Evolutionary conservation across 179 eudicot genomes (phyloP), one percentile per base, ranked within the genome.

Genomic region (Silene noctiflora): DNA sequence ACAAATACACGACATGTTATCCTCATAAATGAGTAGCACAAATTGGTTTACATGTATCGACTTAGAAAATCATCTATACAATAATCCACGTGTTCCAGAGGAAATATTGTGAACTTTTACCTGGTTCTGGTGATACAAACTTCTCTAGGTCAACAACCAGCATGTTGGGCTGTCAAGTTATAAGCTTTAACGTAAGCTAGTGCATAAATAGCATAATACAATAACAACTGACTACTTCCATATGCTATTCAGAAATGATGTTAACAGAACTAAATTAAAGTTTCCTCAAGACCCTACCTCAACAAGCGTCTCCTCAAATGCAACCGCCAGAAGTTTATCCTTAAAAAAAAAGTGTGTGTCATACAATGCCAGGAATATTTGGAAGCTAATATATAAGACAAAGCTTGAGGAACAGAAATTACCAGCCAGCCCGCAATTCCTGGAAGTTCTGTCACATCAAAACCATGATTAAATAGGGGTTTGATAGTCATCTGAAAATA

Each of bases 341-440:
- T 94, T 68, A 51, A 56, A 74, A 24, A 31, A 10, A 6, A 56
- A 67, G 66, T 67, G 60, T 20, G 67, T 33, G 64, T 65, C 72
- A 75, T 21, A 51, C 13, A 25, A 9, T 56, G 72, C 14, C 9
- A 63, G 13, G 14, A 55, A 58, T 58, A 12, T 6, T 33, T 14
- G 19, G 59, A 17, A 76, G 27, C 24, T 46, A 72, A 76, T 31
- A 62, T 56, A 66, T 14, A 20, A 73, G 61, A 46, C 46, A 64
- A 20, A 39, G 13, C 11, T 55, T 16, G 27, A 20, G 2, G 69
- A 17, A 75, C 24, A 31, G 3, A 39, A 42, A 35, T 77, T 78
- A 94, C 98, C 86, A 94, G 84, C 97, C 97, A 94, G 64, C 98
- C 97, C 66, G 98, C 96, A 73, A 94, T 87, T 67, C 98, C 96